phyloP scores from a whole-genome alignment of 2,329 filamentous ascomycete genomes.

The Verticillium tricorpus region DNA sequence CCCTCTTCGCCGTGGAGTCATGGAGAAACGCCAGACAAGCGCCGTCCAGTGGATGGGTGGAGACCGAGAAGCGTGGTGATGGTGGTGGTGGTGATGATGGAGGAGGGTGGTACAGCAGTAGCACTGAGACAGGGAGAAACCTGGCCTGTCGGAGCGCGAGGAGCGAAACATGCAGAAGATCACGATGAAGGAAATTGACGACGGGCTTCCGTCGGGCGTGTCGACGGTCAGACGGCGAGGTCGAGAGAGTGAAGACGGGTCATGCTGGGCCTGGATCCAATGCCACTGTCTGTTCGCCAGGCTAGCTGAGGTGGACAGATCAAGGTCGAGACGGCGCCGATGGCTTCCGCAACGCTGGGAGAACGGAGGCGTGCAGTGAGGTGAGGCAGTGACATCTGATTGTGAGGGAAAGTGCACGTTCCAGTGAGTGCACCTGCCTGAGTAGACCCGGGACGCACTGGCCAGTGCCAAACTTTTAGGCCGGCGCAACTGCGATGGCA shows the following conservation, averaged over 20 bases:
- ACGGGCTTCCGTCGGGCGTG: conserved; percentile 1
- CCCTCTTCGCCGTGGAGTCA: neutral
- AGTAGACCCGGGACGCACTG: neutral
- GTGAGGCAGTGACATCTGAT: neutral
- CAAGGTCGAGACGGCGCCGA: neutral
- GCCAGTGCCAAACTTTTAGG: neutral
- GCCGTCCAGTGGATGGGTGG: conserved; percentile 10
- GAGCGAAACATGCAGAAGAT: conserved; percentile 31
- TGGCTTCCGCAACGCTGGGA: neutral
- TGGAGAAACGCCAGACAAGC: conserved; percentile 10
- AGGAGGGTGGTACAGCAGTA: conserved; percentile 6
- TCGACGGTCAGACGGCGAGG: neutral
- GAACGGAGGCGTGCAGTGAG: neutral
- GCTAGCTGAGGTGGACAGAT: neutral
- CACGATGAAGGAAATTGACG: conserved; percentile 19
- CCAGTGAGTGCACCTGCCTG: neutral
- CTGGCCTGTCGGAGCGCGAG: conserved; percentile 27
- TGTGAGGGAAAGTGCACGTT: neutral
- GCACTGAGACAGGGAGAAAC: conserved; percentile 26
- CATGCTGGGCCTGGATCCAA: neutral
- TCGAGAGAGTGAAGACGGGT: neutral
- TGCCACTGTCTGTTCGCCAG: neutral
- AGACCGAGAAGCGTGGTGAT: conserved; percentile 18
- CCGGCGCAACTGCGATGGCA: neutral
- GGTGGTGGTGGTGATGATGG: conserved; percentile 5